Percentiles rank a stretch among this genome's conserved stretches.
Evolutionary conservation across 1,284 basidiomycete species (phyloP).

Genomic region (Dichomitus squalens): DNA sequence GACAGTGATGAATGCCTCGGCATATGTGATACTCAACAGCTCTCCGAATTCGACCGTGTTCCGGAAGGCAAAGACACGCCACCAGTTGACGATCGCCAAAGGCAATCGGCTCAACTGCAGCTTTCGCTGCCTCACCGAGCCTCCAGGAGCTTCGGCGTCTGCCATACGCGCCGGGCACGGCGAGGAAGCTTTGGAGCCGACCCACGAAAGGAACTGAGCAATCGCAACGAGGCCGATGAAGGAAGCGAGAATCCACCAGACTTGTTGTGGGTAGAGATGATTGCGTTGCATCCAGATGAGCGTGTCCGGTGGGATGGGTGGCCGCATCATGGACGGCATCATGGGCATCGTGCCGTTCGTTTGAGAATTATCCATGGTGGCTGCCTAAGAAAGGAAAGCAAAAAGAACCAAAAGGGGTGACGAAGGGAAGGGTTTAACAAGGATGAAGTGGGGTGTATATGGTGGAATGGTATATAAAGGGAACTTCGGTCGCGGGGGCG

Average conservation of each 20-base stretch:
- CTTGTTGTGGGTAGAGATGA: slow-evolving; percentile 40
- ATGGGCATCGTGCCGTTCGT: neutral
- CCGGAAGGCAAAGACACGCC: slow-evolving; percentile 50
- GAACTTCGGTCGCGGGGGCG: too few species aligned
- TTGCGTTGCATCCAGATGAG: slow-evolving; percentile 16
- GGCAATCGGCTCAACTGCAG: slow-evolving; percentile 34
- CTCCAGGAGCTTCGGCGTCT: neutral
- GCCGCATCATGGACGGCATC: neutral
- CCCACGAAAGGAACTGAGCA: slow-evolving; percentile 36
- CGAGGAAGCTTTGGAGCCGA: slow-evolving; percentile 20
- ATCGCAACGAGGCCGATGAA: slow-evolving; percentile 45
- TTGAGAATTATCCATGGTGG: neutral
- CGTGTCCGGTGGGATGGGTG: neutral
- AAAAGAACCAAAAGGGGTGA: neutral
- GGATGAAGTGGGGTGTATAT: too few species aligned
- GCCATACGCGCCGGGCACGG: neutral
- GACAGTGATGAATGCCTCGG: slow-evolving; percentile 46
- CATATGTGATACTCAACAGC: slow-evolving; percentile 43
- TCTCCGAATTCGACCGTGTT: slow-evolving; percentile 45
- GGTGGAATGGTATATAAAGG: too few species aligned
- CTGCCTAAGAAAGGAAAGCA: neutral
- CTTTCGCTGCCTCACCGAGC: slow-evolving; percentile 27
- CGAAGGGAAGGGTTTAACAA: too few species aligned
- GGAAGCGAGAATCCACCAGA: slow-evolving; percentile 45
- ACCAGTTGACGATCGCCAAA: slow-evolving; percentile 41